Evolutionary conservation across 1,284 basidiomycete species (phyloP), one percentile per base, ranked within the genome.

Genomic region (Ceratobasidium sp.): DNA sequence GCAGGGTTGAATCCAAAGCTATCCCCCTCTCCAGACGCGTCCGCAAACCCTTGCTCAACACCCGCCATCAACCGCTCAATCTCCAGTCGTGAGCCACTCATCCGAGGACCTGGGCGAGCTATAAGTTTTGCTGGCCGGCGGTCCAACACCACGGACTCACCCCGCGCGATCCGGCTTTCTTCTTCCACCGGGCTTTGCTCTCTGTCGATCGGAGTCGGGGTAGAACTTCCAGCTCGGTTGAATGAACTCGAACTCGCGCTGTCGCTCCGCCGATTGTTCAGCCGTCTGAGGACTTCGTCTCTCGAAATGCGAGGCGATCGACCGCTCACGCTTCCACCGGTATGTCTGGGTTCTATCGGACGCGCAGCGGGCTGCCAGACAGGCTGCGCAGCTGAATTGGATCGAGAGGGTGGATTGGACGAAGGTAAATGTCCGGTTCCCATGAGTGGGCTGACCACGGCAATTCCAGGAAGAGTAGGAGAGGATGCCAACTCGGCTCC

Each of bases 21-120:
- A 23, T 61, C 58, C 18, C 71, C 71, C 28, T 75, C 71, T 9
- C 71, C 71, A 75, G 71, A 75, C 10, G 58, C 78, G 26, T 80
- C 80, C 33, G 71, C 71, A 53, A 81, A 81, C 26, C 78, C 80
- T 69, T 78, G 81, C 56, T 81, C 81, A 20, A 83, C 82, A 33
- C 82, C 82, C 39, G 80, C 68, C 81, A 83, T 93, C 51, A 95
- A 87, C 77, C 91, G 86, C 82, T 95, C 94, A 69, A 95, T 87
- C 76, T 64, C 67, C 23, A 66, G 72, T 39, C 75, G 63, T 20
- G 61, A 55, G 12, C 76, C 76, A 40, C 79, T 67, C 75, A 77
- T 77, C 20, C 75, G 75, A 58, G 67, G 75, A 58, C 64, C 75
- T 77, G 33, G n/a, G 15, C 18, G 20, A 66, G 44, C 28, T n/a